Evolutionary conservation across 2,329 filamentous ascomycete species (phyloP).

Genomic region (Epichloe hybrida): DNA sequence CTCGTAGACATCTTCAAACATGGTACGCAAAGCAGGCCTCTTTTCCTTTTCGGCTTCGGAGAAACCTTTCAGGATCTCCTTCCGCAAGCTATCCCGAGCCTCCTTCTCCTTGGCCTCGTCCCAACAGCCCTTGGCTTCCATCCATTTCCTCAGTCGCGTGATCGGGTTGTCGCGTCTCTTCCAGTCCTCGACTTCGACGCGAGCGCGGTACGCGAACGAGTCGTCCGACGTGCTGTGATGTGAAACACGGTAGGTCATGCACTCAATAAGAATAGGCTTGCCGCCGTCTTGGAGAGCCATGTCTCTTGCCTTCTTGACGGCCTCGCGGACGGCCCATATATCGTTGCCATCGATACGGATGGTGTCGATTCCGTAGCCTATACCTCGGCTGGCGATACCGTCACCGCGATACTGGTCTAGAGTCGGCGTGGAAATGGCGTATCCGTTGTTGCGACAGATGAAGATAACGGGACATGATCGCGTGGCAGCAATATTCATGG

Average conservation of each 20-base stretch:
- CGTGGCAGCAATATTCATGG: constrained; percentile 81
- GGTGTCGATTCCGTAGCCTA: constrained; percentile 89
- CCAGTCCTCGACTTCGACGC: constrained; percentile 92
- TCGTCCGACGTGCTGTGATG: constrained; percentile 97
- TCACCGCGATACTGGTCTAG: constrained; percentile 85
- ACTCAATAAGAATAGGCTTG: constrained; percentile 75
- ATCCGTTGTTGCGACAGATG: constrained; percentile 87
- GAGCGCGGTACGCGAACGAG: constrained; percentile 87
- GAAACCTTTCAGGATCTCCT: constrained; percentile 74
- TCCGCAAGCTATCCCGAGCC: constrained; percentile 49
- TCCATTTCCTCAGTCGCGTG: constrained; percentile 74
- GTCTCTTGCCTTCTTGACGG: constrained; percentile 60
- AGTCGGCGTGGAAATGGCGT: constrained; percentile 80
- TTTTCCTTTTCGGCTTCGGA: constrained; percentile 69
- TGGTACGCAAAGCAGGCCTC: constrained; percentile 55
- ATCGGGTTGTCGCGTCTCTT: constrained; percentile 84
- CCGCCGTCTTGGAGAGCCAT: constrained; percentile 73
- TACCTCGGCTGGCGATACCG: constrained; percentile 73
- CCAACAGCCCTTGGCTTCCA: constrained; percentile 76
- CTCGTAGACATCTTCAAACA: constrained; percentile 87
- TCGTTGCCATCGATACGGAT: constrained; percentile 91
- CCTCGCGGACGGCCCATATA: constrained; percentile 76
- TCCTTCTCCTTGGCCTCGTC: constrained; percentile 70
- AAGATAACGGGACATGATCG: constrained; percentile 78
- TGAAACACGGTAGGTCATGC: constrained; percentile 95